A percentile compares a stretch with the other conserved stretches of the same genome.
Conservation (phyloP, 495 filamentous ascomycete genomes). For the Oidiodendron maius region DNA sequence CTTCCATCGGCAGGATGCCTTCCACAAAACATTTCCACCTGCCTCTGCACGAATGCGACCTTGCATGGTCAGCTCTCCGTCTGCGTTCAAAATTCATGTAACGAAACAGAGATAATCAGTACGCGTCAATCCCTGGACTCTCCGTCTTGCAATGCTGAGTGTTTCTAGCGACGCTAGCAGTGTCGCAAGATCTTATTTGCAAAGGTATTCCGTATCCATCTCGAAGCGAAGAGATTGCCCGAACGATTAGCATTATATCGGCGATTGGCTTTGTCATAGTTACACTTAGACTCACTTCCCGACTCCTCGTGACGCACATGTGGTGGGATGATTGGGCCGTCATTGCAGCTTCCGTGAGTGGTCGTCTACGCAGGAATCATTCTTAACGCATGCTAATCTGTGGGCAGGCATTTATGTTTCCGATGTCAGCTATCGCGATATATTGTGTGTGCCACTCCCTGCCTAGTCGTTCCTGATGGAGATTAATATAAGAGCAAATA, state of each 20-base stretch:
- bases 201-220: not conserved
- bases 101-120: too few relatives aligned
- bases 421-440: conserved; percentile 1
- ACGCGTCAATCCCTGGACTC: too few relatives aligned
- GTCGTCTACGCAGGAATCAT: too few relatives aligned
- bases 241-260: not conserved
- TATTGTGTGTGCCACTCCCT: not conserved
- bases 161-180: not conserved
- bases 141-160: too few relatives aligned
- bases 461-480: not conserved
- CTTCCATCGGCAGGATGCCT: too few relatives aligned
- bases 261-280: not conserved
- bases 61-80: too few relatives aligned
- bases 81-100: too few relatives aligned
- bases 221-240: not conserved
- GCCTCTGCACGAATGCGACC: too few relatives aligned
- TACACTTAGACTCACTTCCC: not conserved
- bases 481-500: not conserved
- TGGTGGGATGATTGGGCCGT: conserved; percentile 12
- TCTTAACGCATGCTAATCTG: too few relatives aligned
- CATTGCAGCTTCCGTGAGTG: conserved; percentile 6
- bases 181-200: conserved; percentile 1
- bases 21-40: too few relatives aligned
- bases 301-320: not conserved
- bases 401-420: conserved; percentile 4